phyloP scores from a whole-genome alignment of 2,329 filamentous ascomycete genomes.

The Pseudogymnoascus sp. region DNA sequence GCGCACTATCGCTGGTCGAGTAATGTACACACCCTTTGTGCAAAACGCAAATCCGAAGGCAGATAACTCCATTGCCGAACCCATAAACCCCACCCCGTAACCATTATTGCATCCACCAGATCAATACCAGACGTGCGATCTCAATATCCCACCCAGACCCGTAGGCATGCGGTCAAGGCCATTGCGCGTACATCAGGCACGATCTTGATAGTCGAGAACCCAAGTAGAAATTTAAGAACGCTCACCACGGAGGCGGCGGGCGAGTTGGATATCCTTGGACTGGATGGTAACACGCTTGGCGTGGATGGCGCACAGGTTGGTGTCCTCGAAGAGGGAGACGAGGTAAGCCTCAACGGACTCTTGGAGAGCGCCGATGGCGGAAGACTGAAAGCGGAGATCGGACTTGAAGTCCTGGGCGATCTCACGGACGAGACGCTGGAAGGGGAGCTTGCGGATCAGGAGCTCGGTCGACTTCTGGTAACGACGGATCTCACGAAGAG shows the following conservation, averaged over 20 bases:
- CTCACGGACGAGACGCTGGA: conserved; percentile 95
- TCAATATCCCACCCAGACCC: conserved; percentile 1
- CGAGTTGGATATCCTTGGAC: conserved; percentile 91
- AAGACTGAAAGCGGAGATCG: conserved; percentile 95
- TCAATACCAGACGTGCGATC: conserved; percentile 1
- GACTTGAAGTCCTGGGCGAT: conserved; percentile 95
- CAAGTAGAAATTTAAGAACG: conserved; percentile 56
- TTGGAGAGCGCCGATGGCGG: conserved; percentile 92
- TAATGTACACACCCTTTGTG: conserved; percentile 25
- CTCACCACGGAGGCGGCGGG: conserved; percentile 89
- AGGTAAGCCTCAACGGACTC: conserved; percentile 99
- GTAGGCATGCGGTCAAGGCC: conserved; percentile 10
- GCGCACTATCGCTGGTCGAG: conserved; percentile 25
- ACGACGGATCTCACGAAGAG: conserved; percentile 95
- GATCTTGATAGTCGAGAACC: conserved; percentile 10
- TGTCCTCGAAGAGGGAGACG: conserved; percentile 96
- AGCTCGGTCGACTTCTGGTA: conserved; percentile 98
- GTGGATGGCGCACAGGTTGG: conserved; percentile 97
- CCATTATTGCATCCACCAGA: conserved; percentile 11
- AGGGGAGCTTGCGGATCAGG: conserved; percentile 92
- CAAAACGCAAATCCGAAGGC: conserved; percentile 17
- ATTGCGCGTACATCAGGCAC: conserved; percentile 13
- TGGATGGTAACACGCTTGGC: conserved; percentile 99
- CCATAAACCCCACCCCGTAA: conserved; percentile 18
- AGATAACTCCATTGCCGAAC: conserved; percentile 11